Conservation (phyloP, 805 yeast species). For the Sugiyamaella qingdaonensis region DNA sequence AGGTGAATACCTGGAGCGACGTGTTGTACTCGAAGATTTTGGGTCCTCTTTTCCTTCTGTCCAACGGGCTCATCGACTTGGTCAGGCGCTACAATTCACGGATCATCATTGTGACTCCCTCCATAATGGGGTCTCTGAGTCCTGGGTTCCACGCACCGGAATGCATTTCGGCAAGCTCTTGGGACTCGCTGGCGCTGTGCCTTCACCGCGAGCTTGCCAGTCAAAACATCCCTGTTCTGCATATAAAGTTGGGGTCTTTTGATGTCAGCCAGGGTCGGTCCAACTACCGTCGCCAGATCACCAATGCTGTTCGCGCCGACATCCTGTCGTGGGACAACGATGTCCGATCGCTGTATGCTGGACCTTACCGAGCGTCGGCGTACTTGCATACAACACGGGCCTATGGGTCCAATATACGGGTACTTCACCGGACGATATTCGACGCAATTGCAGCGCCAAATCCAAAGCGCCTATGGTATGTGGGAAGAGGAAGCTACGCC, state of each 20-base stretch:
- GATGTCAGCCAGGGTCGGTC: constrained; percentile 35
- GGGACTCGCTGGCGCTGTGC: constrained; percentile 37
- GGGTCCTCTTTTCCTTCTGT: constrained; percentile 48
- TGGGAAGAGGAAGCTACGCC: constrained; percentile 32
- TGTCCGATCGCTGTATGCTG: constrained; percentile 34
- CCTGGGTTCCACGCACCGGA: constrained; percentile 66
- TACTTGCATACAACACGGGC: constrained; percentile 28
- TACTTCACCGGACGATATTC: constrained; percentile 30
- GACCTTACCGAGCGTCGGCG: constrained; percentile 31
- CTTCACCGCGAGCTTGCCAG: constrained; percentile 43
- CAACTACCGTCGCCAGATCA: constrained; percentile 28
- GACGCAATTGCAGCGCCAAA: constrained; percentile 26
- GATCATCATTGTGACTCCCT: constrained; percentile 51
- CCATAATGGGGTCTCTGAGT: constrained; percentile 48
- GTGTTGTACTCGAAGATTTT: constrained; percentile 44
- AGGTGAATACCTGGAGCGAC: constrained; percentile 48
- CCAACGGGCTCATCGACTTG: constrained; percentile 52
- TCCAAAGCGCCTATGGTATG: constrained; percentile 31
- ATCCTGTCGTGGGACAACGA: constrained; percentile 40
- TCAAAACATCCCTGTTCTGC: constrained; percentile 41
- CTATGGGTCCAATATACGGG: constrained; percentile 29
- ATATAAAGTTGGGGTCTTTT: constrained; percentile 46
- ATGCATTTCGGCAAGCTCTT: constrained; percentile 45
- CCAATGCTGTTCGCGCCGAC: constrained; percentile 36
- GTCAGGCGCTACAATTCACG: constrained; percentile 49